phyloP scores from a whole-genome alignment of 1,284 basidiomycete genomes.

The Pholiota adiposa region DNA sequence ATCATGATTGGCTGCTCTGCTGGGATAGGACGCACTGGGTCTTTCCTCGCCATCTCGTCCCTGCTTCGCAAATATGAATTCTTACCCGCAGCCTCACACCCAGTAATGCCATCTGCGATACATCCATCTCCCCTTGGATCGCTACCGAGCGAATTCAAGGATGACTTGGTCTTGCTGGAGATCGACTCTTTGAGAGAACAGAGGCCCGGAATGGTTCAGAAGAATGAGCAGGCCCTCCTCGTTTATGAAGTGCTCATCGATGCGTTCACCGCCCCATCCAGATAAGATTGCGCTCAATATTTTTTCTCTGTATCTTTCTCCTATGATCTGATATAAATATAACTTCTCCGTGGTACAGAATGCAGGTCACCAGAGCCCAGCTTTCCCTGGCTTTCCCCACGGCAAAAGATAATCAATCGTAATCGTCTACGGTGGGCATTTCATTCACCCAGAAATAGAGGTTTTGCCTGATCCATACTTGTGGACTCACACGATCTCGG shows the following conservation, averaged over 20 bases:
- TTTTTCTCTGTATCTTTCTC: background rate
- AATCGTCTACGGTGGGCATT: background rate
- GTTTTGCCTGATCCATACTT: background rate
- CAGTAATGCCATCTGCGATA: conserved; percentile 33
- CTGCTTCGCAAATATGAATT: conserved; percentile 63
- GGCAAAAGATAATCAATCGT: background rate
- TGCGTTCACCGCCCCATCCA: conserved; percentile 12
- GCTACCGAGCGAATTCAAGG: conserved; percentile 47
- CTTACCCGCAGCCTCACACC: conserved; percentile 41
- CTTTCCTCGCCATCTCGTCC: conserved; percentile 82
- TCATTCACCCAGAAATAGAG: background rate
- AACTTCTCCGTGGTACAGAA: background rate
- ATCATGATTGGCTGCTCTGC: conserved; percentile 88
- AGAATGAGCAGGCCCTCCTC: conserved; percentile 64
- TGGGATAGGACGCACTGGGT: conserved; percentile 89
- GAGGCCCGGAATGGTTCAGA: conserved; percentile 81
- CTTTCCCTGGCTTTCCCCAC: conserved; percentile 1
- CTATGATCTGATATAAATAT: conserved; percentile 5
- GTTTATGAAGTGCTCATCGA: conserved; percentile 64
- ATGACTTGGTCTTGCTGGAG: conserved; percentile 74
- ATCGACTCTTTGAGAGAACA: conserved; percentile 82
- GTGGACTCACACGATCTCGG: background rate
- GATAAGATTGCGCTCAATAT: background rate
- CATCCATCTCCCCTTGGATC: conserved; percentile 60
- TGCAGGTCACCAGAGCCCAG: background rate